phyloP scores from a whole-genome alignment of 140 eudicot species.

The Stevia rebaudiana region DNA sequence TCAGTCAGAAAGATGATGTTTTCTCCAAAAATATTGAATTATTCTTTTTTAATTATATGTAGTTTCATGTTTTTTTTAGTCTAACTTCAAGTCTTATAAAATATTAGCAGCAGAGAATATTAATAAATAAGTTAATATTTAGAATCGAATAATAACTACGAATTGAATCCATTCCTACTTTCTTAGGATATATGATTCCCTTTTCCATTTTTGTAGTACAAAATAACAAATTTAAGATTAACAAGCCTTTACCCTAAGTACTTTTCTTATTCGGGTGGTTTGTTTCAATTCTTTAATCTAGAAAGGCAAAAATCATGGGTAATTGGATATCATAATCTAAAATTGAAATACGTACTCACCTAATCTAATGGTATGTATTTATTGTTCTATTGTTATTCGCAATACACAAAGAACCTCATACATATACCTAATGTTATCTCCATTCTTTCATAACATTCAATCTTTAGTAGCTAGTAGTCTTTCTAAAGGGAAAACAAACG shows the following conservation, averaged over 20 bases:
- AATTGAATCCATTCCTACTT: no score
- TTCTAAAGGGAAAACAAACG: no score
- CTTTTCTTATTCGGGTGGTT: slow-evolving; percentile 13
- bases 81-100: not conserved
- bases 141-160: not conserved
- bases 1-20: slow-evolving; percentile 22
- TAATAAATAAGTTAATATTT: not conserved
- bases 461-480: no score
- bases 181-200: slow-evolving; percentile 12
- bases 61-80: slow-evolving; percentile 7
- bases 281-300: not conserved
- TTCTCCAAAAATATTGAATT: slow-evolving; percentile 11
- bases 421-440: no score
- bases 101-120: not conserved
- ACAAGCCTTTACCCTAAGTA: not conserved
- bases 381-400: no score
- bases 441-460: no score
- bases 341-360: not conserved
- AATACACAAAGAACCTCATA: no score
- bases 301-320: slow-evolving; percentile 15
- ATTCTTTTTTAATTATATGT: slow-evolving; percentile 24
- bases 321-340: not conserved
- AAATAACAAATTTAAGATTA: slow-evolving; percentile 4
- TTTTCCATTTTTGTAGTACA: not conserved
- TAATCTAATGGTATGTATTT: no score